Conservation (phyloP, 371 early-diverging fungal genomes). For the Mucor lusitanicus region DNA sequence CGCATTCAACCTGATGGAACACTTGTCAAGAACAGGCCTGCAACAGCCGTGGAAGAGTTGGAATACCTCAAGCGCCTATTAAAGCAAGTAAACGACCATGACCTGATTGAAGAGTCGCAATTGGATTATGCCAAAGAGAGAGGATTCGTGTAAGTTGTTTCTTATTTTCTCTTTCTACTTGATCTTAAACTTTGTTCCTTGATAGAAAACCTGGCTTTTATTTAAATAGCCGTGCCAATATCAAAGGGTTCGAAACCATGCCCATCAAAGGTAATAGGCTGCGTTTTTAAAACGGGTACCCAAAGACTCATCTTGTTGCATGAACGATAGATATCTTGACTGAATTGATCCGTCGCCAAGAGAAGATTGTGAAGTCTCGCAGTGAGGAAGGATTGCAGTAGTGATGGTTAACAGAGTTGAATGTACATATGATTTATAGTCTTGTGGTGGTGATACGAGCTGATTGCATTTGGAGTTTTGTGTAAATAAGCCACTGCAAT, state of each 20-base stretch:
- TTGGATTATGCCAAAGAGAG: slow-evolving; percentile 10
- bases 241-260: slow-evolving; percentile 22
- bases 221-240: slow-evolving; percentile 7
- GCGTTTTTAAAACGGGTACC: background rate
- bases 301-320: background rate
- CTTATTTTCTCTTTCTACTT: background rate
- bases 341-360: slow-evolving; percentile 15
- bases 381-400: slow-evolving; percentile 11
- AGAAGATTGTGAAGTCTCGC: slow-evolving; percentile 7
- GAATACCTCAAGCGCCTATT: slow-evolving; percentile 13
- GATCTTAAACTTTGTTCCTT: background rate
- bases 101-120: slow-evolving; percentile 24
- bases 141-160: slow-evolving; percentile 16
- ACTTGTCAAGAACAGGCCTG: background rate
- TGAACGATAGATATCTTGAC: slow-evolving; percentile 10
- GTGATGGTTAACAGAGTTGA: background rate
- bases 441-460: background rate
- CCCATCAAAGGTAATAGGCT: slow-evolving; percentile 14
- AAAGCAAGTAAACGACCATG: slow-evolving; percentile 11
- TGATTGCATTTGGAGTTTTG: background rate
- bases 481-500: slow-evolving; percentile 2
- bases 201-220: slow-evolving; percentile 10
- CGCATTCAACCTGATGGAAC: slow-evolving; percentile 17
- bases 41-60: slow-evolving; percentile 12
- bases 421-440: background rate